Conservation (phyloP, 2,329 filamentous ascomycete species). For the Clonostachys rosea region DNA sequence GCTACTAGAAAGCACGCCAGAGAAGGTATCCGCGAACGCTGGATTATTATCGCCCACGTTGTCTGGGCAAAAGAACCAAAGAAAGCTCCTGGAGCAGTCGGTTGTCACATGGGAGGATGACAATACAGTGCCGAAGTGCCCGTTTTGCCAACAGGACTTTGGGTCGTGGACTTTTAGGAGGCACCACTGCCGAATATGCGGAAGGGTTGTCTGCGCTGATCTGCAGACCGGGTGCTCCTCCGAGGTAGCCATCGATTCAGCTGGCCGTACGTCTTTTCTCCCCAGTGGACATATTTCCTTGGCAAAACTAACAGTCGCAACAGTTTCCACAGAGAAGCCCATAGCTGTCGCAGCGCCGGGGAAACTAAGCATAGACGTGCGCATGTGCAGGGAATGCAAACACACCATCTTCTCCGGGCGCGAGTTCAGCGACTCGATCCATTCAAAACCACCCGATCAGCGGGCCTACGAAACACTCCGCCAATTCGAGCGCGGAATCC, state of each 20-base stretch:
- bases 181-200: conserved; percentile 93
- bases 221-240: conserved; percentile 77
- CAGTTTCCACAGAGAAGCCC: conserved; percentile 31
- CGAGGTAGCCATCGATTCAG: conserved; percentile 77
- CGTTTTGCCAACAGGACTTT: conserved; percentile 95
- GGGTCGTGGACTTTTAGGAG: conserved; percentile 87
- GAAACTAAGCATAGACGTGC: conserved; percentile 70
- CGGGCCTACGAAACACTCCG: conserved; percentile 77
- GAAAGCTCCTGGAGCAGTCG: conserved; percentile 82
- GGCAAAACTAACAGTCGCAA: conserved; percentile 2
- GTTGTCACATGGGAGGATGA: conserved; percentile 97
- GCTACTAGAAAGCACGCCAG: conserved; percentile 70
- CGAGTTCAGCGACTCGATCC: conserved; percentile 71
- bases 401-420: conserved; percentile 57
- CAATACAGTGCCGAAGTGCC: conserved; percentile 71
- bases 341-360: conserved; percentile 17
- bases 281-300: too few relatives aligned
- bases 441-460: conserved; percentile 67
- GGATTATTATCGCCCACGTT: conserved; percentile 56
- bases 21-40: conserved; percentile 45
- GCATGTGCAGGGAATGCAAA: conserved; percentile 90
- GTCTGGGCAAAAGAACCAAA: conserved; percentile 66
- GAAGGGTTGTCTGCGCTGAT: conserved; percentile 89
- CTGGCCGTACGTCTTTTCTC: conserved; percentile 33
- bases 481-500: conserved; percentile 86